These are phyloP conservation scores for Fusarium denticulatum DNA, from an alignment of 2,329 filamentous ascomycete species.

Conservation along the genomic window DNA sequence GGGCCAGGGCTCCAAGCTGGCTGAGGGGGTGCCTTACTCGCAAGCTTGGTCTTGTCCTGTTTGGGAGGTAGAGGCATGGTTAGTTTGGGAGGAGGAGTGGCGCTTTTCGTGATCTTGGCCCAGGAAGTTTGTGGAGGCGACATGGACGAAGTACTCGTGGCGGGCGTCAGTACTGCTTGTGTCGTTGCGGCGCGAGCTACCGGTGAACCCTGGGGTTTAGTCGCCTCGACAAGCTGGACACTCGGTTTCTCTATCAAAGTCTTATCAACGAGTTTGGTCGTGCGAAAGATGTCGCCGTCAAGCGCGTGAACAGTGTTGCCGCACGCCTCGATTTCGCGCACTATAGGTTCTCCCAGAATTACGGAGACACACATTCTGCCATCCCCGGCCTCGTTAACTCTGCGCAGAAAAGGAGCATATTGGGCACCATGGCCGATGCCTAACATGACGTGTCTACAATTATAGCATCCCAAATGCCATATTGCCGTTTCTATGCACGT, in stretches of 20 bases:
- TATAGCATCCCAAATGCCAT: slow-evolving; percentile 68
- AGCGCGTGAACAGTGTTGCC: slow-evolving; percentile 59
- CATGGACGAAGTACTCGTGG: slow-evolving; percentile 40
- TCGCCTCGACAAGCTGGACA: background rate
- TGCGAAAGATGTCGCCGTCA: slow-evolving; percentile 61
- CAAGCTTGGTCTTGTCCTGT: slow-evolving; percentile 38
- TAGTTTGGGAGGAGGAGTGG: slow-evolving; percentile 52
- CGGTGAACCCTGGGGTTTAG: slow-evolving; percentile 15
- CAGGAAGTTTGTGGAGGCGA: slow-evolving; percentile 38
- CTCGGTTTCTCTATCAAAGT: background rate
- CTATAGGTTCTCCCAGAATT: slow-evolving; percentile 63
- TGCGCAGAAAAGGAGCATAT: slow-evolving; percentile 68
- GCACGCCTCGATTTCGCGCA: slow-evolving; percentile 60
- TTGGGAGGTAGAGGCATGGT: slow-evolving; percentile 53
- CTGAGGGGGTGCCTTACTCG: slow-evolving; percentile 34
- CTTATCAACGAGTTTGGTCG: slow-evolving; percentile 60
- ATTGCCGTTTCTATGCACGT: slow-evolving; percentile 56
- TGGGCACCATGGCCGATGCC: slow-evolving; percentile 70
- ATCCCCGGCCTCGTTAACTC: slow-evolving; percentile 58
- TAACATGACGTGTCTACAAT: slow-evolving; percentile 70
- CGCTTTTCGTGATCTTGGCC: slow-evolving; percentile 54
- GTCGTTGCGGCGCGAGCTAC: slow-evolving; percentile 11
- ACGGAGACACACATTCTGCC: slow-evolving; percentile 59
- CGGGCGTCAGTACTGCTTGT: slow-evolving; percentile 36
- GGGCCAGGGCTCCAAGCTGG: slow-evolving; percentile 62